Conservation (phyloP, 2,329 filamentous ascomycete species). For the Hypomyces perniciosus region DNA sequence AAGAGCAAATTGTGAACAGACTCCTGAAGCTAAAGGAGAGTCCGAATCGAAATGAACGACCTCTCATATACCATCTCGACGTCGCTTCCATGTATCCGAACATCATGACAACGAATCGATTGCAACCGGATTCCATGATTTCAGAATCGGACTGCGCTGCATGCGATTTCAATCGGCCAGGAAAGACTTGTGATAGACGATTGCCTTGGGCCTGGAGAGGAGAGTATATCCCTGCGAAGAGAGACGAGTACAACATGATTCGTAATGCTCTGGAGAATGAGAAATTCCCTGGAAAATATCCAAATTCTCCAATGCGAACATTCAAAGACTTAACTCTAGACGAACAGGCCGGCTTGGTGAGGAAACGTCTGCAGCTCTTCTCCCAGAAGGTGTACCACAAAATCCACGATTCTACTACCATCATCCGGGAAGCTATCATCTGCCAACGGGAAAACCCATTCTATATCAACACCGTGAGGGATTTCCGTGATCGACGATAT, state of each 20-base stretch:
- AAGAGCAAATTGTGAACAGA: slow-evolving; percentile 68
- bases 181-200: slow-evolving; percentile 92
- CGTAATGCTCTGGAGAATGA: slow-evolving; percentile 86
- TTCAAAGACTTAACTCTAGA: slow-evolving; percentile 78
- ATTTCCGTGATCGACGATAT: slow-evolving; percentile 94
- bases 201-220: slow-evolving; percentile 98
- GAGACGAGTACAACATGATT: slow-evolving; percentile 99
- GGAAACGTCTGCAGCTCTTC: slow-evolving; percentile 85
- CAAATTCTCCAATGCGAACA: slow-evolving; percentile 61
- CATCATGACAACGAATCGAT: slow-evolving; percentile 98
- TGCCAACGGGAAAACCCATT: slow-evolving; percentile 98
- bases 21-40: slow-evolving; percentile 70
- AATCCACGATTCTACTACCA: slow-evolving; percentile 90
- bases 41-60: slow-evolving; percentile 77
- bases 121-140: slow-evolving; percentile 99
- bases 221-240: slow-evolving; percentile 90
- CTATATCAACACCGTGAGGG: slow-evolving; percentile 92
- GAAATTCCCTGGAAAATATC: slow-evolving; percentile 73
- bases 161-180: slow-evolving; percentile 95
- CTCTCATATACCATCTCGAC: slow-evolving; percentile 95
- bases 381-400: slow-evolving; percentile 99
- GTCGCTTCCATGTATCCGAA: slow-evolving; percentile 99
- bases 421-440: slow-evolving; percentile 92
- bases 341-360: slow-evolving; percentile 73
- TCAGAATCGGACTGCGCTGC: slow-evolving; percentile 92